Evolutionary conservation across 148 eudicot genomes (phyloP).

Genomic region (Camellia sinensis): DNA sequence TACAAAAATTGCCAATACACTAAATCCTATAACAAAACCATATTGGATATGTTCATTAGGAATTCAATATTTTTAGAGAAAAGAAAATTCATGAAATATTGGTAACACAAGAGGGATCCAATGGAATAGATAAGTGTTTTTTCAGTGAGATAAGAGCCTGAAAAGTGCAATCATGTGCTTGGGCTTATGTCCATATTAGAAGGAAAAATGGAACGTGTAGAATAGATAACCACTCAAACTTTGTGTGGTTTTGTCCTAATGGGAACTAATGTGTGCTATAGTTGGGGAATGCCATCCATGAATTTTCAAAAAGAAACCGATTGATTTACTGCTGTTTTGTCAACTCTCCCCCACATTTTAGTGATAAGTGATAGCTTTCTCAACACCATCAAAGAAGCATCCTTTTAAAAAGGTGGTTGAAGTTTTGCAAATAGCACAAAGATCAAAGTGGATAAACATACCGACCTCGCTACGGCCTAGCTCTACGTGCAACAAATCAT

Average conservation of each 20-base stretch:
- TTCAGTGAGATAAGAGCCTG: not conserved
- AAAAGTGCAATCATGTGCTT: constrained; percentile 19
- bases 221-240: constrained; percentile 12
- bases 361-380: not conserved
- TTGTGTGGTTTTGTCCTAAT: not conserved
- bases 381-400: not conserved
- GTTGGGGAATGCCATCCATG: constrained; percentile 16
- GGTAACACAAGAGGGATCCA: not conserved
- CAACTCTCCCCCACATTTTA: constrained; percentile 19
- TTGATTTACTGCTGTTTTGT: constrained; percentile 14
- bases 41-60: no score
- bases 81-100: no score
- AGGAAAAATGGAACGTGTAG: constrained; percentile 18
- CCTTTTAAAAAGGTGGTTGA: not conserved
- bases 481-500: no score
- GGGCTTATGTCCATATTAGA: constrained; percentile 14
- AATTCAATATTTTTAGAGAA: no score
- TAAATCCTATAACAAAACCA: no score
- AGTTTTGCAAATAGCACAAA: not conserved
- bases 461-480: no score
- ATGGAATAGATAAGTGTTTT: not conserved
- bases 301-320: constrained; percentile 12
- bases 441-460: not conserved
- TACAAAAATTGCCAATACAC: no score
- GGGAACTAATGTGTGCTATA: constrained; percentile 19